phyloP scores from a whole-genome alignment of 2,329 filamentous ascomycete genomes.

The Xylariales sp. region DNA sequence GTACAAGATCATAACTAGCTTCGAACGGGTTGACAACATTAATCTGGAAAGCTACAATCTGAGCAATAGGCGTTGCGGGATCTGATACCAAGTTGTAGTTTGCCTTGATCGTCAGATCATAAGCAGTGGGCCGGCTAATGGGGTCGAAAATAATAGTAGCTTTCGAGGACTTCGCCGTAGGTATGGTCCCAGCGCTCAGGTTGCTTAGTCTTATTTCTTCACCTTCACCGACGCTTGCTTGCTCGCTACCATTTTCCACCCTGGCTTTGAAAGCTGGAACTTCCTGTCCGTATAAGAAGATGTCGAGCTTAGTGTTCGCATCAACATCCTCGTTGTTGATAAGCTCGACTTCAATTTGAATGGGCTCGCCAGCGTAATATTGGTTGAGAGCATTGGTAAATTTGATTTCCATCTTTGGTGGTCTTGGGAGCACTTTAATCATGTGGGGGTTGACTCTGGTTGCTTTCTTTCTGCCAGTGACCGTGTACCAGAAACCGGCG shows the following conservation, averaged over 20 bases:
- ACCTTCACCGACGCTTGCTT: constrained; percentile 23
- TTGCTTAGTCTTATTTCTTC: constrained; percentile 40
- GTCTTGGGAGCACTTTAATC: constrained; percentile 77
- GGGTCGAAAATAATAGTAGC: constrained; percentile 47
- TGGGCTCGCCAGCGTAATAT: constrained; percentile 80
- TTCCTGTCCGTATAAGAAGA: constrained; percentile 59
- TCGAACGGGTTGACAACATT: constrained; percentile 82
- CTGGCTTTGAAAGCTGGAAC: constrained; percentile 42
- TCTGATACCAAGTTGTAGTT: constrained; percentile 79
- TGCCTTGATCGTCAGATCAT: constrained; percentile 68
- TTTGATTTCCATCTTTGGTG: constrained; percentile 81
- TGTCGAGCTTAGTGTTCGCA: constrained; percentile 66
- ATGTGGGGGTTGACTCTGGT: constrained; percentile 45
- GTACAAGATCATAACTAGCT: constrained; percentile 82
- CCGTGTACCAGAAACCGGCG: constrained; percentile 46
- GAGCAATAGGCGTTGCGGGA: constrained; percentile 73
- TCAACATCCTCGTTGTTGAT: constrained; percentile 76
- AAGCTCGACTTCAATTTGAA: constrained; percentile 65
- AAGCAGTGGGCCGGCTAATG: constrained; percentile 45
- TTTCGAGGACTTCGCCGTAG: constrained; percentile 35
- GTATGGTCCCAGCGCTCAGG: constrained; percentile 42
- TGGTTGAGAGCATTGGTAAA: constrained; percentile 59
- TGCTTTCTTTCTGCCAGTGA: constrained; percentile 38
- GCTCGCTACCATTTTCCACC: constrained; percentile 27
- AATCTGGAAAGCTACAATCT: constrained; percentile 64